phyloP scores from a whole-genome alignment of 345 rosid genomes.

The Lepidium aucheri region DNA sequence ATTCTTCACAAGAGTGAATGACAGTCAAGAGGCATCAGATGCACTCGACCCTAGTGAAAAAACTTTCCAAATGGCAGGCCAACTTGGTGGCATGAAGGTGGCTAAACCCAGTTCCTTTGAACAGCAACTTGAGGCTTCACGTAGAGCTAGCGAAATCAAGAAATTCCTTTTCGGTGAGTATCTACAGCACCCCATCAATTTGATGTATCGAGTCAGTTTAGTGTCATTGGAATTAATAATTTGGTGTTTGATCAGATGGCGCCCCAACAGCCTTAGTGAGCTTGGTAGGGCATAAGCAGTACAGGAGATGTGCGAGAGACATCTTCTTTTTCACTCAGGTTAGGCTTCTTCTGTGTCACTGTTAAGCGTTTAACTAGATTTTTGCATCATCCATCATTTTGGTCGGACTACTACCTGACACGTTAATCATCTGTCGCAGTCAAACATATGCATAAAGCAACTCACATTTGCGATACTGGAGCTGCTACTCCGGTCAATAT shows the following conservation, averaged over 20 bases:
- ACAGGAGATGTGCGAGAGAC: slow-evolving; percentile 88
- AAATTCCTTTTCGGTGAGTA: slow-evolving; percentile 79
- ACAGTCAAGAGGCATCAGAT: slow-evolving; percentile 27
- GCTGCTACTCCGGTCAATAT: slow-evolving; percentile 55
- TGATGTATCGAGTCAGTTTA: neutral
- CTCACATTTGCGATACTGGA: slow-evolving; percentile 72
- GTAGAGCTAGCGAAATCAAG: slow-evolving; percentile 75
- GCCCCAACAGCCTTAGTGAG: slow-evolving; percentile 86
- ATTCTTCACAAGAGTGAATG: slow-evolving; percentile 58
- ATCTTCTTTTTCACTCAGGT: slow-evolving; percentile 97
- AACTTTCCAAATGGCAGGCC: slow-evolving; percentile 35
- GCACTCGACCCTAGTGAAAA: slow-evolving; percentile 28
- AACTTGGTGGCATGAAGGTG: slow-evolving; percentile 45
- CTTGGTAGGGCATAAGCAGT: slow-evolving; percentile 84
- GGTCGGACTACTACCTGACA: neutral
- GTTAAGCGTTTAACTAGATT: neutral
- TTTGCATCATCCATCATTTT: slow-evolving; percentile 5
- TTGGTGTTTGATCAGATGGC: slow-evolving; percentile 54
- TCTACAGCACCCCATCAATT: neutral
- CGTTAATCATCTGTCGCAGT: slow-evolving; percentile 40
- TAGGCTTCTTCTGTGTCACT: neutral
- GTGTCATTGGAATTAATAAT: neutral
- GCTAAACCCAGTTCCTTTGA: slow-evolving; percentile 60
- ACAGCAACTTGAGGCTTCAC: slow-evolving; percentile 77
- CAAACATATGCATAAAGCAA: slow-evolving; percentile 86